Conservation (phyloP, 148 eudicot species). For the Chenopodium suecicum region DNA sequence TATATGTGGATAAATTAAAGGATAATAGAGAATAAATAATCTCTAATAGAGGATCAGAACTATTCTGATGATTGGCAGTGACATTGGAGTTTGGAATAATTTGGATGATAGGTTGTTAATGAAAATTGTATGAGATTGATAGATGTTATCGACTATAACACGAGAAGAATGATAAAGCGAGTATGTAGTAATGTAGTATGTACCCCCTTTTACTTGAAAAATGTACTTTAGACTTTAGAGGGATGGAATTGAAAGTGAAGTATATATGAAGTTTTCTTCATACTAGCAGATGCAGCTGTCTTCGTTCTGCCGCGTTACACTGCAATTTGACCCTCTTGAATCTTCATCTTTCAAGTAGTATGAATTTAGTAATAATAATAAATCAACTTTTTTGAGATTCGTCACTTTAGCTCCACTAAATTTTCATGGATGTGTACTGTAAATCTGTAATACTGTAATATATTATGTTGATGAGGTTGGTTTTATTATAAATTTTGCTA, state of each 20-base stretch:
- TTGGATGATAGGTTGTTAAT: neutral
- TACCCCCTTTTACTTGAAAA: neutral
- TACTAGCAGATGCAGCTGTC: too few relatives aligned
- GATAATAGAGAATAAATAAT: neutral
- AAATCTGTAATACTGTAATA: neutral
- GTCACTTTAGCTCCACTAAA: constrained; percentile 15
- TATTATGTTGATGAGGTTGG: neutral
- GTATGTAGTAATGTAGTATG: neutral
- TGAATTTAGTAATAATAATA: too few relatives aligned
- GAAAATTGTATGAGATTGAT: neutral
- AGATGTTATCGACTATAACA: neutral
- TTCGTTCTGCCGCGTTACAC: constrained; percentile 1
- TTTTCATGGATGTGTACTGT: constrained; percentile 12
- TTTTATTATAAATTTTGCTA: neutral
- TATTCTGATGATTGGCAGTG: neutral
- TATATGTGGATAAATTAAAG: neutral
- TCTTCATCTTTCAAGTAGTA: neutral
- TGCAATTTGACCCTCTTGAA: neutral
- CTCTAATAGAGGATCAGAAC: neutral
- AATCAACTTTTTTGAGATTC: constrained; percentile 17
- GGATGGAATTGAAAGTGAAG: too few relatives aligned
- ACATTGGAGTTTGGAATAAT: neutral
- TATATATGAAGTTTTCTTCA: neutral
- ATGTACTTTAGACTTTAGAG: too few relatives aligned
- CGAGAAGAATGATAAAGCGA: neutral